A percentile compares a stretch with the other conserved stretches of the same genome.
phyloP scores from a whole-genome alignment of 2,329 filamentous ascomycete species.

The Aphanoascus verrucosus region DNA sequence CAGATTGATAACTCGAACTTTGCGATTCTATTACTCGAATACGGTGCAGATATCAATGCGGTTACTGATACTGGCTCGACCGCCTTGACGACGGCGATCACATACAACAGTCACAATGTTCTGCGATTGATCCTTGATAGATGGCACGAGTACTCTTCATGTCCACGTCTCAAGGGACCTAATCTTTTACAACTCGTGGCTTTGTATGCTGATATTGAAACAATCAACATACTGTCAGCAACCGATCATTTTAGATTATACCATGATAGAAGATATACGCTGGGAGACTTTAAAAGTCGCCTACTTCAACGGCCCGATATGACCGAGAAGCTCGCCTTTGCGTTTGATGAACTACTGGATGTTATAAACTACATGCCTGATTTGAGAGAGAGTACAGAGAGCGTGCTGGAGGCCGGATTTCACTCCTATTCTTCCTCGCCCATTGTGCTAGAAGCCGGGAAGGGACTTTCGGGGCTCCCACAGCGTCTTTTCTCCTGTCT shows the following conservation, averaged over 20 bases:
- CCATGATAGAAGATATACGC: constrained; percentile 20
- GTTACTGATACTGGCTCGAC: constrained; percentile 22
- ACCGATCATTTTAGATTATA: constrained; percentile 22
- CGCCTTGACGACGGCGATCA: constrained; percentile 27
- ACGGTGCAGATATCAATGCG: constrained; percentile 28
- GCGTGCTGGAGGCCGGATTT: constrained; percentile 14
- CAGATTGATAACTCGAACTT: constrained; percentile 24
- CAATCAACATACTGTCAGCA: constrained; percentile 20
- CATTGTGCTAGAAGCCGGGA: not conserved
- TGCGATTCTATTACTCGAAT: constrained; percentile 27
- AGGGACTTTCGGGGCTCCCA: not conserved
- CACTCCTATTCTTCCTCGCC: not conserved
- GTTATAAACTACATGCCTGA: constrained; percentile 14
- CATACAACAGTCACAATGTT: constrained; percentile 28
- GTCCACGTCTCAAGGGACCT: constrained; percentile 26
- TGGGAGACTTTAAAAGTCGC: constrained; percentile 16
- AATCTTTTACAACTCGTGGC: constrained; percentile 21
- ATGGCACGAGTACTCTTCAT: constrained; percentile 28
- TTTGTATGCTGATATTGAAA: constrained; percentile 24
- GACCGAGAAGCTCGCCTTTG: constrained; percentile 14
- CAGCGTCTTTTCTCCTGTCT: not conserved
- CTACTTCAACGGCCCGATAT: constrained; percentile 15
- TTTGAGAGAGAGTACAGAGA: constrained; percentile 7
- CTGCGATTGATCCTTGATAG: constrained; percentile 27
- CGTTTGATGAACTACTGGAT: constrained; percentile 17